A percentile compares a stretch with the other conserved stretches of the same genome.
Conservation (phyloP, 106 monocot species). For the Phalaenopsis equestris region DNA sequence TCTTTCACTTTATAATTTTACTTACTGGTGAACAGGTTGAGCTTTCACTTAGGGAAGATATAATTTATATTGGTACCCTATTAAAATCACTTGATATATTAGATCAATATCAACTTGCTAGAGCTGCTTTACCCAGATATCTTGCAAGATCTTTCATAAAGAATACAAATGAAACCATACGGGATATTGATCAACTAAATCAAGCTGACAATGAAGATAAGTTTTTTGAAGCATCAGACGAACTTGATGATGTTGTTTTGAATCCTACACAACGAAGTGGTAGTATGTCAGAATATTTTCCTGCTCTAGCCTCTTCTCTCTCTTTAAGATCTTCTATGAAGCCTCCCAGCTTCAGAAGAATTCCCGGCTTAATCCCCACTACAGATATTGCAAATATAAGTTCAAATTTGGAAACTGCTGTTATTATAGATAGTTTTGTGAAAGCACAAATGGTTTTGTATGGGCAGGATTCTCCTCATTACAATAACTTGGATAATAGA, state of each 20-base stretch:
- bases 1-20: slow-evolving; percentile 6
- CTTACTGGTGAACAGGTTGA: slow-evolving; percentile 56
- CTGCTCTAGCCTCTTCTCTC: slow-evolving; percentile 18
- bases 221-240: slow-evolving; percentile 86
- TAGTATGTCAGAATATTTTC: slow-evolving; percentile 25
- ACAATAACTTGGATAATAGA: slow-evolving; percentile 64
- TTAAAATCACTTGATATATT: slow-evolving; percentile 82
- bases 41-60: slow-evolving; percentile 64
- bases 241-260: slow-evolving; percentile 43
- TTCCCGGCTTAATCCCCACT: slow-evolving; percentile 76
- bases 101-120: slow-evolving; percentile 47
- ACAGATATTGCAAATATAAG: slow-evolving; percentile 18
- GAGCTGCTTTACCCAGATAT: slow-evolving; percentile 30
- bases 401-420: slow-evolving; percentile 19
- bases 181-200: slow-evolving; percentile 13
- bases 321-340: slow-evolving; percentile 27
- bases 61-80: slow-evolving; percentile 78
- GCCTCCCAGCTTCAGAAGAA: slow-evolving; percentile 68
- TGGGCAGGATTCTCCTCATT: slow-evolving; percentile 67
- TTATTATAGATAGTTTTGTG: slow-evolving; percentile 73
- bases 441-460: slow-evolving; percentile 86
- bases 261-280: slow-evolving; percentile 24
- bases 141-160: slow-evolving; percentile 91
- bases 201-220: slow-evolving; percentile 56
- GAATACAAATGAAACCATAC: slow-evolving; percentile 16